phyloP scores from a whole-genome alignment of 345 rosid genomes.

The Lenwebbia sp. region DNA sequence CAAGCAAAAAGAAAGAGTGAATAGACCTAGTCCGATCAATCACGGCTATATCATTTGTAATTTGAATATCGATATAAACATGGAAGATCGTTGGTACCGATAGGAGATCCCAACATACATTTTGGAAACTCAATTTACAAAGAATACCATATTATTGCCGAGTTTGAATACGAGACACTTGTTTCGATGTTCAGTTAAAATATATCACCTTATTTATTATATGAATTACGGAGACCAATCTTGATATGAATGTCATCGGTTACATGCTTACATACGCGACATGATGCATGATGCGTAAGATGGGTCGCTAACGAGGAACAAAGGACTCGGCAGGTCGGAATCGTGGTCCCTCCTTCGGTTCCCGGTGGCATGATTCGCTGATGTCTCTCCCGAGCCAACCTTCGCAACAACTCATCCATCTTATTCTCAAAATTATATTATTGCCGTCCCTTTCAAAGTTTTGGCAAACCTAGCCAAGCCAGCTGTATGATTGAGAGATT shows the following conservation, averaged over 20 bases:
- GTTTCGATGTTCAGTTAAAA: too few species aligned
- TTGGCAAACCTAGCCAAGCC: background rate
- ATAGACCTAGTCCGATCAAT: too few species aligned
- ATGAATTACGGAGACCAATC: too few species aligned
- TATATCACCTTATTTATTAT: too few species aligned
- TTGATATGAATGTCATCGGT: background rate
- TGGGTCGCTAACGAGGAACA: background rate
- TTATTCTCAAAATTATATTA: background rate
- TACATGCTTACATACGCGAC: background rate
- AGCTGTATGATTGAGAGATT: background rate
- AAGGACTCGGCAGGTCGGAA: background rate
- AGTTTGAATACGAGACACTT: background rate
- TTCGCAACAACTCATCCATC: background rate
- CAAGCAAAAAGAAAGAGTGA: too few species aligned
- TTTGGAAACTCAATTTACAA: background rate
- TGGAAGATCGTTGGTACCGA: too few species aligned
- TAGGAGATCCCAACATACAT: background rate
- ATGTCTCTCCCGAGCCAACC: background rate
- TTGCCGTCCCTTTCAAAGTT: background rate
- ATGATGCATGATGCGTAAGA: background rate
- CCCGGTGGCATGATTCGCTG: background rate
- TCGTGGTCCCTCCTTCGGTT: background rate
- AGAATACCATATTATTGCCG: background rate
- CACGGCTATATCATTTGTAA: too few species aligned
- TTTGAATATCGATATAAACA: too few species aligned